Percentiles rank a stretch among this genome's conserved stretches.
These are phyloP conservation scores for Apocynum venetum DNA, from an alignment of 257 asterid genomes.

Conservation along the genomic window DNA sequence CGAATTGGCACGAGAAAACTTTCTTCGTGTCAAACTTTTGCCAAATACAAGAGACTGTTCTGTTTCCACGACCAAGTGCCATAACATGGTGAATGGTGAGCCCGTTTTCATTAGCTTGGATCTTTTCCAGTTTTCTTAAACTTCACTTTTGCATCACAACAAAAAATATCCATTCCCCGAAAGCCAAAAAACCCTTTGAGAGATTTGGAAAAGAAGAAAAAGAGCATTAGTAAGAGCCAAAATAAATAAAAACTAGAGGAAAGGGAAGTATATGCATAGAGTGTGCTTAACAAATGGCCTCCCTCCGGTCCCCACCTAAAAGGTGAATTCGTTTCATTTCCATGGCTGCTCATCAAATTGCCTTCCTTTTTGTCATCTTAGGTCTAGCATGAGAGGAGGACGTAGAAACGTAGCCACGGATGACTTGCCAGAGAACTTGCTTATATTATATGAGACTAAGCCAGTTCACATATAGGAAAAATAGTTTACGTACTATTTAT, in stretches of 20 bases:
- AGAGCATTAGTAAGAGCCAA: not conserved
- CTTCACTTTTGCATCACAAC: not conserved
- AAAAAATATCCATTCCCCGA: not conserved
- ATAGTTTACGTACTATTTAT: too few species aligned
- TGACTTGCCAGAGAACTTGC: conserved; percentile 43
- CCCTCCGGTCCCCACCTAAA: not conserved
- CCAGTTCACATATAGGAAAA: too few species aligned
- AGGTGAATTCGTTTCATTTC: not conserved
- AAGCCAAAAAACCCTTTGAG: not conserved
- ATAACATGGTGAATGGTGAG: not conserved
- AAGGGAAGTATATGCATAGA: not conserved
- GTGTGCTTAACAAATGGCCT: not conserved
- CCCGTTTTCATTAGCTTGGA: not conserved
- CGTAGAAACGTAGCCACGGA: conserved; percentile 57
- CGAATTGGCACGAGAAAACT: too few species aligned
- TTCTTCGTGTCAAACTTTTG: too few species aligned
- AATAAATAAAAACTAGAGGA: not conserved
- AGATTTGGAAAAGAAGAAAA: not conserved
- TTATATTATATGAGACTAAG: too few species aligned
- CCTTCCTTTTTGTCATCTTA: conserved; percentile 27
- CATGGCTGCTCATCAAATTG: not conserved
- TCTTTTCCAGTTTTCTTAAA: not conserved
- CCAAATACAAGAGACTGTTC: too few species aligned
- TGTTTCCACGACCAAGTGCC: too few species aligned
- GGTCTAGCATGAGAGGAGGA: conserved; percentile 61